phyloP scores from a whole-genome alignment of 176 grass and related monocot species.

The Cymbopogon citratus region DNA sequence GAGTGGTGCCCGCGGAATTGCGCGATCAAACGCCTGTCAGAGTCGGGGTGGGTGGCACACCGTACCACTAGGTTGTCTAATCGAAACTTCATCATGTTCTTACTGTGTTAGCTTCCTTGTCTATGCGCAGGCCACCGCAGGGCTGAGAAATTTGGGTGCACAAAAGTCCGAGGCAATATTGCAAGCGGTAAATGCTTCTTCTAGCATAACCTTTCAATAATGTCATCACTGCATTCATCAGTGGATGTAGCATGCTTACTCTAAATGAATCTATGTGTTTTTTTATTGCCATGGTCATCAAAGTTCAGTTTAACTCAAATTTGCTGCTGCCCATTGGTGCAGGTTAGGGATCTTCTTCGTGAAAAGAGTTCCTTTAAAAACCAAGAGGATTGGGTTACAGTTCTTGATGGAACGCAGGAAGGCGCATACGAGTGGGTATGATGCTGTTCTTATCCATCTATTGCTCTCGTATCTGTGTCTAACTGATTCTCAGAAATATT shows the following conservation, averaged over 20 bases:
- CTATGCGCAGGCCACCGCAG: conserved; percentile 63
- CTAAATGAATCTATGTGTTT: not conserved
- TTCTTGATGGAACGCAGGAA: conserved; percentile 96
- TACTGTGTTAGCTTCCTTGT: not conserved
- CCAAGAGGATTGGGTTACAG: conserved; percentile 70
- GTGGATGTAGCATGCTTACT: not conserved
- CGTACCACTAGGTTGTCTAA: not conserved
- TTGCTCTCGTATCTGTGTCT: not conserved
- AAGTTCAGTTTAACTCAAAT: not conserved
- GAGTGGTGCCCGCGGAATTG: conserved; percentile 59
- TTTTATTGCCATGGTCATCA: not conserved
- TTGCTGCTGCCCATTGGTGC: not conserved
- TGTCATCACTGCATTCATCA: not conserved
- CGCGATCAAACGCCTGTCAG: conserved; percentile 73
- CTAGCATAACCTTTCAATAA: not conserved
- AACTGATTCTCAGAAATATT: not conserved
- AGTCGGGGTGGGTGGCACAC: conserved; percentile 58
- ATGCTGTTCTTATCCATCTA: not conserved
- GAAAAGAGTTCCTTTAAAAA: conserved; percentile 74
- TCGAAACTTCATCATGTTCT: not conserved
- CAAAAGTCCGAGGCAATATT: conserved; percentile 76
- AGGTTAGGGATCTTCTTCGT: conserved; percentile 86
- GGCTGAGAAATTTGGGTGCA: conserved; percentile 70
- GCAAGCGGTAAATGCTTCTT: conserved; percentile 57
- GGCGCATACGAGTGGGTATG: conserved; percentile 98